Percentiles rank a stretch among this genome's conserved stretches.
Evolutionary conservation across 2,329 filamentous ascomycete species (phyloP).

Genomic region (Nemania serpens): DNA sequence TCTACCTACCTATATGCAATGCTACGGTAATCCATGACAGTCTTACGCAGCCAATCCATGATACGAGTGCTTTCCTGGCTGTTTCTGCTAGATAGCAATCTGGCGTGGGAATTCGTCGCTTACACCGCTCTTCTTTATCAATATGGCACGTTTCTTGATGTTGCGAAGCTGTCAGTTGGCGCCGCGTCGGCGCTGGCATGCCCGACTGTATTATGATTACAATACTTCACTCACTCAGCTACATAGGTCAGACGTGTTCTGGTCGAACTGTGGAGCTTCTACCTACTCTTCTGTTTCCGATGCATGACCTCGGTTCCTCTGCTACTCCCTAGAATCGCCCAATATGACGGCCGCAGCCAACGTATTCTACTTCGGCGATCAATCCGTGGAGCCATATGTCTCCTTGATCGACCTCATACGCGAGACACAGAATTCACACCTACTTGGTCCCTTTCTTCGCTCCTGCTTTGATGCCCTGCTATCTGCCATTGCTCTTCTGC

Average conservation of each 20-base stretch:
- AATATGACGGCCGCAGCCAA: background rate
- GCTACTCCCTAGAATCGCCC: background rate
- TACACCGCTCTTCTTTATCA: no score
- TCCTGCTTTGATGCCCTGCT: constrained; percentile 5
- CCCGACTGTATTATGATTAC: background rate
- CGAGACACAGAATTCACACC: background rate
- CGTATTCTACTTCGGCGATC: constrained; percentile 8
- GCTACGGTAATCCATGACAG: no score
- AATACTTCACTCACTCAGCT: background rate
- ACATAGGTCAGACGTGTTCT: background rate
- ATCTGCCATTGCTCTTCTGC: background rate
- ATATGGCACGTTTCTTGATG: no score
- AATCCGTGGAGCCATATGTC: constrained; percentile 7
- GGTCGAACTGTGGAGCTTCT: background rate
- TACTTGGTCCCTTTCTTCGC: constrained; percentile 5
- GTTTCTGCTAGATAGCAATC: no score
- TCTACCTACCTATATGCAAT: no score
- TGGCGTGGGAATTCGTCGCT: no score
- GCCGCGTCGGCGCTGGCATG: no score
- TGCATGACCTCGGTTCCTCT: background rate
- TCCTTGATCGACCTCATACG: constrained; percentile 7
- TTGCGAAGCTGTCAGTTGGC: no score
- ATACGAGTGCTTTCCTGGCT: no score
- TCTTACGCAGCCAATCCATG: no score
- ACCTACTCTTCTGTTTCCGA: background rate